phyloP scores from a whole-genome alignment of 2,329 filamentous ascomycete species.

The Stenocarpella maydis region DNA sequence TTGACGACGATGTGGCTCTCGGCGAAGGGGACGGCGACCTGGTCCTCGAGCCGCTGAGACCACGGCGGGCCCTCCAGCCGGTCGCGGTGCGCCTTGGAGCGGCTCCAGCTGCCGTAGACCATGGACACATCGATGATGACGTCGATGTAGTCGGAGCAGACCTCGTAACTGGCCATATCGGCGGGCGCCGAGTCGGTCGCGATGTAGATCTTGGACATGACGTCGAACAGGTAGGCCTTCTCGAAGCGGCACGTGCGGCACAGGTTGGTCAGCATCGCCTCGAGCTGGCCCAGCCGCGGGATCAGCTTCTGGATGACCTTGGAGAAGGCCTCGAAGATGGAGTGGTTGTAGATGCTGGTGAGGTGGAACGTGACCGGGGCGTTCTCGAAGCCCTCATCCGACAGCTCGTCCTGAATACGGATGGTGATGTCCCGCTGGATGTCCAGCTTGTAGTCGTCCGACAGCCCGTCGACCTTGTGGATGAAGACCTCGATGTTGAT shows the following conservation, averaged over 20 bases:
- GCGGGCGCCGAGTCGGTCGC: constrained; percentile 93
- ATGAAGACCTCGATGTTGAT: constrained; percentile 99
- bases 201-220: constrained; percentile 98
- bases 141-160: constrained; percentile 98
- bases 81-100: constrained; percentile 62
- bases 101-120: constrained; percentile 82
- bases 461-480: constrained; percentile 97
- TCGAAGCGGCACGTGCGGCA: constrained; percentile 95
- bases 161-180: constrained; percentile 96
- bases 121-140: constrained; percentile 97
- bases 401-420: constrained; percentile 94
- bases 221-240: constrained; percentile 98
- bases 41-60: constrained; percentile 69
- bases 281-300: constrained; percentile 89
- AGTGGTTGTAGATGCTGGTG: constrained; percentile 98
- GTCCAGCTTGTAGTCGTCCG: constrained; percentile 94
- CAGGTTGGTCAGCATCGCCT: constrained; percentile 92
- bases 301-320: constrained; percentile 99
- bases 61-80: constrained; percentile 67
- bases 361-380: constrained; percentile 94
- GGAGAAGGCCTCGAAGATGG: constrained; percentile 94
- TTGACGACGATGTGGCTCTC: constrained; percentile 75
- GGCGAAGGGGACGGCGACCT: constrained; percentile 70
- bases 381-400: constrained; percentile 91
- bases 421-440: constrained; percentile 97